Evolutionary conservation across 805 yeast species (phyloP), one percentile per base, ranked within the genome.

Genomic region (Candida verbasci): DNA sequence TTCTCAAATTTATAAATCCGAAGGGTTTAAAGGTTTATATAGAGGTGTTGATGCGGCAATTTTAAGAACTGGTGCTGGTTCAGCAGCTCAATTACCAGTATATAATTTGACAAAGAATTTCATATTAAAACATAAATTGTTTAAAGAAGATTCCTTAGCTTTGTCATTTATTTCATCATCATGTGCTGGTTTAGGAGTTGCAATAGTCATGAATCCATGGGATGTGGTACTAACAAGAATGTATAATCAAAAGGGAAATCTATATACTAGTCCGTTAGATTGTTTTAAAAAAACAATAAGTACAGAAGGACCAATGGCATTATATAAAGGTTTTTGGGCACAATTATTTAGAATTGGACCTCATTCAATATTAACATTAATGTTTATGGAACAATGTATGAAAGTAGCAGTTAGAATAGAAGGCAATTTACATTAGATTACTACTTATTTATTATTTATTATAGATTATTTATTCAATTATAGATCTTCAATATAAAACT

Each of bases 121-220:
- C 43, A 58, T 89, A 17, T 62, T 76, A 31, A 66, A 70, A 14
- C 56, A 78, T 48, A 67, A 75, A 20, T 24, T 80, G 12, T 66
- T 81, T 40, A 56, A 58, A 4, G 83, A 82, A 27, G 86, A 89
- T 22, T 72, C 89, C 2, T 41, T 66, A 16, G 68, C 71, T 2
- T 64, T 85, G 42, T 96, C 88, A 57, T 70, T 91, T 43, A 52
- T 73, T 9, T 77, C 96, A 1, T 77, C 88, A 29, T 78, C 89
- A 1, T 64, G 74, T 44, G 81, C 96, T 6, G 98, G 98, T 30
- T 56, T 88, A 27, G 96, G 96, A 49, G 97, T 93, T 22, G 89
- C 94, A 35, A 69, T 89, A 15, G 95, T 86, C 22, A 91, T 93
- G 97, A 93, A 89, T 58, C 97, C 98, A 11, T 88, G 96, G 78